These are phyloP conservation scores for Cicer chorassanicum DNA, from an alignment of 306 rosid genomes.

Conservation along the genomic window DNA sequence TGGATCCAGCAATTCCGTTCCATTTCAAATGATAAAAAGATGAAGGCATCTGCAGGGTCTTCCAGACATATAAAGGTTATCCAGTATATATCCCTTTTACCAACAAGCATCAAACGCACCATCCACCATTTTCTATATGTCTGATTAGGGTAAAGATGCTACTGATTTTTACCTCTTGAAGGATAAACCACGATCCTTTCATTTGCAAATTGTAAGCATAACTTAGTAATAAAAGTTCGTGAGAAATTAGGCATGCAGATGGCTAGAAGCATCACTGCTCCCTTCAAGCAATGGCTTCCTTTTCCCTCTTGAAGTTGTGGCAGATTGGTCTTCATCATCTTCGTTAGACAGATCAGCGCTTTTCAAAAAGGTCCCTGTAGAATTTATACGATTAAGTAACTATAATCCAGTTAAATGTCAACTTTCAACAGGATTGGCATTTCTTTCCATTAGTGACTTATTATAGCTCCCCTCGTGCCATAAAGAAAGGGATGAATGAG, in stretches of 20 bases:
- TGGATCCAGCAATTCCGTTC: too few relatives aligned
- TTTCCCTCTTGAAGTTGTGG: slow-evolving; percentile 45
- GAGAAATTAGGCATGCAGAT: slow-evolving; percentile 45
- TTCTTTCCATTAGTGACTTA: slow-evolving; percentile 28
- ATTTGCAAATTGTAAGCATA: slow-evolving; percentile 16
- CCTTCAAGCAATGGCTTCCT: slow-evolving; percentile 70
- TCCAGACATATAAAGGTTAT: slow-evolving; percentile 24
- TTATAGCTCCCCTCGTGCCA: background rate
- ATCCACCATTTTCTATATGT: slow-evolving; percentile 37
- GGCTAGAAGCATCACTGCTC: slow-evolving; percentile 41
- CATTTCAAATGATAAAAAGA: too few relatives aligned
- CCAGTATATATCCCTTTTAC: background rate
- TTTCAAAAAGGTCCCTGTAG: slow-evolving; percentile 68
- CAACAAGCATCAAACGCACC: slow-evolving; percentile 30
- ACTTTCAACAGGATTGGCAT: slow-evolving; percentile 24
- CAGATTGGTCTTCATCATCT: slow-evolving; percentile 52
- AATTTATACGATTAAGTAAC: slow-evolving; percentile 32
- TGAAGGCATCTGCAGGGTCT: background rate
- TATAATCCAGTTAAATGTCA: background rate
- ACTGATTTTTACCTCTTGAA: slow-evolving; percentile 39
- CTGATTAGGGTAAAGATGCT: slow-evolving; percentile 5
- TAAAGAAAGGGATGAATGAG: background rate
- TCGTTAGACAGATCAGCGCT: slow-evolving; percentile 52
- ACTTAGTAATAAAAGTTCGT: background rate
- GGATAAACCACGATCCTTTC: slow-evolving; percentile 22